phyloP scores from a whole-genome alignment of 805 yeast species.

The Wickerhamomyces chaumierensis region DNA sequence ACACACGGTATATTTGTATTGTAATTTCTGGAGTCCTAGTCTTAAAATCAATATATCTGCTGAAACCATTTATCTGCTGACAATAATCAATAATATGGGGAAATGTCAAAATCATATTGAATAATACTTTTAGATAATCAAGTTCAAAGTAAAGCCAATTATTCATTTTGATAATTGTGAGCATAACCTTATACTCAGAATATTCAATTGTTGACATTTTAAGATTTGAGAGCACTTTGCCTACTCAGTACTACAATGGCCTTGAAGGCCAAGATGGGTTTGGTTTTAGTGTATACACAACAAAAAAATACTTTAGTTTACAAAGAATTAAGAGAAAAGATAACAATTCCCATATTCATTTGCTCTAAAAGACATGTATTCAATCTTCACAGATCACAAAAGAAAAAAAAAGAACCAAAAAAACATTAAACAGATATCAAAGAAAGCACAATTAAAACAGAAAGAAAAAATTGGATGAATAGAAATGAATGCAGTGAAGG shows the following conservation, averaged over 20 bases:
- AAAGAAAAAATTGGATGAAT: constrained; percentile 1
- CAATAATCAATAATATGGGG: no score
- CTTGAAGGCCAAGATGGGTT: background rate
- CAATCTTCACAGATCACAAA: background rate
- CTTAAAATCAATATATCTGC: no score
- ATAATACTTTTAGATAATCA: no score
- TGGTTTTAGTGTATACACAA: no score
- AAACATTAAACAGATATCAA: background rate
- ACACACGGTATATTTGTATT: no score
- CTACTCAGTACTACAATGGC: background rate
- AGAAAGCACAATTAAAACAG: background rate
- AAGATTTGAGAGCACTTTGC: background rate
- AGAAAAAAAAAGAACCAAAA: background rate
- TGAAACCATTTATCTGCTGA: no score
- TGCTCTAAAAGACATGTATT: background rate
- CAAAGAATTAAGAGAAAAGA: background rate
- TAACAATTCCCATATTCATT: background rate
- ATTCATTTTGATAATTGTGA: background rate
- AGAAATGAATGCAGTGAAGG: background rate
- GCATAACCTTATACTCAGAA: background rate
- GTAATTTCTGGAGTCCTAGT: no score
- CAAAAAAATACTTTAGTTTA: background rate
- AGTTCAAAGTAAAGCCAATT: no score
- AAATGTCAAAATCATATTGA: no score
- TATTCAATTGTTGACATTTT: background rate